A percentile compares a stretch with the other conserved stretches of the same genome.
These are phyloP conservation scores for Populus hybrid DNA, from an alignment of 441 rosid species.

Conservation along the genomic window DNA sequence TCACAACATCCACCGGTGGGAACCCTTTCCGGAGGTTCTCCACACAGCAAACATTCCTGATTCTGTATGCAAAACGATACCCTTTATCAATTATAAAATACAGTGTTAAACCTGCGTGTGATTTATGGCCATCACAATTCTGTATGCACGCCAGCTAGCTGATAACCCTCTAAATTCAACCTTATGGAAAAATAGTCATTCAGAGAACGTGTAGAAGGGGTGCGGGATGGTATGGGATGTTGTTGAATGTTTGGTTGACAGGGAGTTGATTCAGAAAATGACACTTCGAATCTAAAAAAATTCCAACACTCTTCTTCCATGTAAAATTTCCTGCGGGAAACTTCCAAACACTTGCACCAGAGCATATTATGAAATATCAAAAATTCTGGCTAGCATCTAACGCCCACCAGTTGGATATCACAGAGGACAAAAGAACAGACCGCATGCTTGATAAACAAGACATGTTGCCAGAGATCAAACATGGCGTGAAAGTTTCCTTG, in stretches of 20 bases:
- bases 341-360: background rate
- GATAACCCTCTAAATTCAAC: background rate
- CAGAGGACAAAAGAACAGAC: background rate
- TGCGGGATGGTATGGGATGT: no score
- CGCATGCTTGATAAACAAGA: background rate
- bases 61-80: background rate
- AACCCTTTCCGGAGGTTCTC: background rate
- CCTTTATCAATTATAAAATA: no score
- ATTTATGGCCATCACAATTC: no score
- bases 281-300: background rate
- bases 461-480: constrained; percentile 3
- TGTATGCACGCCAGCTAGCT: no score
- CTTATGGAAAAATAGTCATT: background rate
- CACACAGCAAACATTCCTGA: background rate
- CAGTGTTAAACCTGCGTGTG: no score
- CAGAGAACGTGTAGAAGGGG: background rate
- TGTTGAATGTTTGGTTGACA: no score
- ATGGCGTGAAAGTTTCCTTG: constrained; percentile 10
- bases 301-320: background rate
- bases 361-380: background rate
- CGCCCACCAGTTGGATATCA: constrained; percentile 16
- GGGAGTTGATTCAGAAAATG: background rate
- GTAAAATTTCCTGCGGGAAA: background rate
- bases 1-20: background rate
- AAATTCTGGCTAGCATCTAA: background rate